A percentile compares a stretch with the other conserved stretches of the same genome.
Conservation (phyloP, 1,284 basidiomycete species). For the Bjerkandera adusta region DNA sequence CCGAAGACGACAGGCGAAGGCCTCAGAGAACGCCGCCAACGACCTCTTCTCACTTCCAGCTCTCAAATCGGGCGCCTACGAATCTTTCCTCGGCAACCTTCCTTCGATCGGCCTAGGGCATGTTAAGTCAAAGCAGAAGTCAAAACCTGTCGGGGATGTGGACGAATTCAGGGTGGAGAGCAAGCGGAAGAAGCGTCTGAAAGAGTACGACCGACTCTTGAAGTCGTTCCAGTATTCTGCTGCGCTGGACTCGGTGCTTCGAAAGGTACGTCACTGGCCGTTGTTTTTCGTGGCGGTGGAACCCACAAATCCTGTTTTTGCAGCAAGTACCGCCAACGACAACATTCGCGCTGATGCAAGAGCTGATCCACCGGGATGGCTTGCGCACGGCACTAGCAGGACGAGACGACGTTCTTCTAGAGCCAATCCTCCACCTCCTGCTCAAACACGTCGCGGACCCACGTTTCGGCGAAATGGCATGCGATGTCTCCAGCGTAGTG, state of each 20-base stretch:
- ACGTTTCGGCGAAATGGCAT: constrained; percentile 86
- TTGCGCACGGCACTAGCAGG: constrained; percentile 84
- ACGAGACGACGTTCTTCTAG: constrained; percentile 92
- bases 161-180: constrained; percentile 79
- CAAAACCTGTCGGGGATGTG: constrained; percentile 48
- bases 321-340: constrained; percentile 81
- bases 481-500: constrained; percentile 79
- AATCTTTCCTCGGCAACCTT: constrained; percentile 68
- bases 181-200: constrained; percentile 70
- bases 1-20: constrained; percentile 78
- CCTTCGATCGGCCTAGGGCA: constrained; percentile 55
- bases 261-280: constrained; percentile 62
- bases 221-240: constrained; percentile 96
- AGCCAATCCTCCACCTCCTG: constrained; percentile 86
- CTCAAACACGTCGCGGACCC: constrained; percentile 88
- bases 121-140: constrained; percentile 50
- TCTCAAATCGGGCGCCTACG: constrained; percentile 62
- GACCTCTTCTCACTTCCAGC: constrained; percentile 44
- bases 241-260: constrained; percentile 87
- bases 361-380: constrained; percentile 92
- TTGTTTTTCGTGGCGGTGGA: neutral
- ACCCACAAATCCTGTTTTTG: constrained; percentile 10
- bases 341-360: constrained; percentile 90
- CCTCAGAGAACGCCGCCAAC: constrained; percentile 49
- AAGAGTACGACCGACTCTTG: constrained; percentile 87